Evolutionary conservation across 23 red algal genomes (phyloP).

Genomic region (Pyropia haitanensis): DNA sequence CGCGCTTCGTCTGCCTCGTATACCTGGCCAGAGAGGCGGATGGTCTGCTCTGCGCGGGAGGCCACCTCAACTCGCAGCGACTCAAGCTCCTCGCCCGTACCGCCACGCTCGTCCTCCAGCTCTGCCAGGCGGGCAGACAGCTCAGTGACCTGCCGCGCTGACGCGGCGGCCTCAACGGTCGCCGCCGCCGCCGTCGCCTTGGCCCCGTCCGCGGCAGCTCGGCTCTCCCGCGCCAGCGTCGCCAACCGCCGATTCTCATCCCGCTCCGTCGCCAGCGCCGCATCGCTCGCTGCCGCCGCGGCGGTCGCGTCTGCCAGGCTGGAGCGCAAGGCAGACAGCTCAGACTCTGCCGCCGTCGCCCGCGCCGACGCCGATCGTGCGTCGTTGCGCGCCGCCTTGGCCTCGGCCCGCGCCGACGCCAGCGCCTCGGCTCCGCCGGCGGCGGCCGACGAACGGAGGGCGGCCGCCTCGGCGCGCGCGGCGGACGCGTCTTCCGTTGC

Average conservation of each 20-base stretch:
- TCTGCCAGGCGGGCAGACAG: slow-evolving; percentile 35
- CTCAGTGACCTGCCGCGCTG: slow-evolving; percentile 20
- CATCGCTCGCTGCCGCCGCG: no score
- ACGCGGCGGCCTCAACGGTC: slow-evolving; percentile 2
- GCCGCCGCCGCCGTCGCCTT: not conserved
- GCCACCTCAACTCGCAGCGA: slow-evolving; percentile 25
- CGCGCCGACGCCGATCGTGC: no score
- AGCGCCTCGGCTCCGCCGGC: no score
- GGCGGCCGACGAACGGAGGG: no score
- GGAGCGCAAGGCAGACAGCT: no score
- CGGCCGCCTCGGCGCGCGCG: no score
- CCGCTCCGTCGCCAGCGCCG: slow-evolving; percentile 1
- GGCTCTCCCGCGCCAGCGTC: slow-evolving; percentile 15
- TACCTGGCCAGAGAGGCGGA: slow-evolving; percentile 46
- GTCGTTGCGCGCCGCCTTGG: no score
- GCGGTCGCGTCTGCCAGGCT: no score
- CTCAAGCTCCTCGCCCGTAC: slow-evolving; percentile 17
- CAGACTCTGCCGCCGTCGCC: no score
- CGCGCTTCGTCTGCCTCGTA: slow-evolving; percentile 35
- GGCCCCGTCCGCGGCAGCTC: slow-evolving; percentile 9
- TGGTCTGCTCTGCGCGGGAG: slow-evolving; percentile 40
- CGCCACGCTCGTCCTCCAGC: slow-evolving; percentile 23
- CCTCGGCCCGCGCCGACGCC: no score
- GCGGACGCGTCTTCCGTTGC: no score
- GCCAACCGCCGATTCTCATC: slow-evolving; percentile 30